Base-by-base conservation (phyloP, 495 filamentous ascomycete species). In the Lichenothelia convexa region DNA sequence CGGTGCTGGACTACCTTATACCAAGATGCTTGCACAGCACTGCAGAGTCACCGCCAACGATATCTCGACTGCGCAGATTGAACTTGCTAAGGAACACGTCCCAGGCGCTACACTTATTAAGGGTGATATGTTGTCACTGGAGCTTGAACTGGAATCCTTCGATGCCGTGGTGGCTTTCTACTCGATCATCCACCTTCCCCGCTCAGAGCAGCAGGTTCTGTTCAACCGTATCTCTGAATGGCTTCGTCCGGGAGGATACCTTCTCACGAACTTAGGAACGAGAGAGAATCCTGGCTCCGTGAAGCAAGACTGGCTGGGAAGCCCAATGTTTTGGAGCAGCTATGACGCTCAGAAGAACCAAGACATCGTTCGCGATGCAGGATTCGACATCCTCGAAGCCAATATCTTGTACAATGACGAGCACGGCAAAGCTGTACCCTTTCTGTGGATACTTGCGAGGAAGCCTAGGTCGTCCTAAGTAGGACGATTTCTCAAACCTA, bases 131-230 rank as follows among this genome's bases (percentile, higher is more conserved):
- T 52, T 55, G 42, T 42, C 38, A 0, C 41, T 67, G 0, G 7
- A 43, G 5, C 61, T 65, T 43, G 18, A 27, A 0, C 30, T 32
- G 0, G 45, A 18, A 18, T 38, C 39, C 3, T 59, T 65, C 36
- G 46, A 57, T 35, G 61, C 60, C 1, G 60, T 65, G 1, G 23
- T 62, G 8, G 58, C 40, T 0, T 50, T 67, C 39, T 64, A 62
- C 35, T 56, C 58, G 3, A 49, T 65, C 21, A 54, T 65, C 32
- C 64, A 66, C 41, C 48, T 66, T 1, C n/a, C 61, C 61, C 24
- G 24, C 24, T 27, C 13, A 13, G 13, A 7, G 24, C 24, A 27
- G 13, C 24, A 7, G 24, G 24, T 27, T 27, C 24, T 27, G 8
- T 13, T 27, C 24, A 27, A 27, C 8, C 24, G 24, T 27, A 13